Base-by-base conservation (phyloP, 2,329 filamentous ascomycete species). In the Penicillium hordei region DNA sequence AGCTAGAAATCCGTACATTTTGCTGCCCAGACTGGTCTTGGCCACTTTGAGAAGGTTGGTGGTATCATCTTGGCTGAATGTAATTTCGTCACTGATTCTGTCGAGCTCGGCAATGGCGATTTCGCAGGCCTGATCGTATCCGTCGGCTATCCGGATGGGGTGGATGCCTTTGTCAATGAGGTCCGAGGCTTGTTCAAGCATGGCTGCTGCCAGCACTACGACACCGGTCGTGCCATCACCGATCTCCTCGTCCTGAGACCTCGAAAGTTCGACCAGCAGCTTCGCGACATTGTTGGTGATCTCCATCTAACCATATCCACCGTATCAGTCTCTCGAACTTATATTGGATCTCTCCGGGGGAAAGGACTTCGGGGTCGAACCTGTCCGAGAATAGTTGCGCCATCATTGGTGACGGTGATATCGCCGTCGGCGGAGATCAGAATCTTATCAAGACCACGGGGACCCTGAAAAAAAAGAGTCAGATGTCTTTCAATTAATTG, bases 111-210 rank as follows among this genome's bases (percentile, higher is more conserved):
- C 87, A 55, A 97, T 90, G 43, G 94, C 94, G 68, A 97, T 93
- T 76, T 99, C 95, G 74, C 95, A 99, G 57, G 94, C 94, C 71
- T 96, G 88, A 75, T 99, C 94, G 79, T 96, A 99, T 52, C 94
- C 94, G 77, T 99, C 94, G 65, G 95, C 95, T 79, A 99, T 97
- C 68, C 95, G 85, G 75, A 99, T 99, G 61, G 94, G 94, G 79
- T 99, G 94, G 70, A 99, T 99, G 74, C 94, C 95, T 85, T 99
- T 99, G 84, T 99, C 95, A 76, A 99, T 97, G 68, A 99, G 86
- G 75, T 97, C 94, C 62, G 93, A 91, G 19, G 94, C 94, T 80
- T 97, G 93, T 79, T 99, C 95, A 60, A 99, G 83, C 64, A 99
- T 86, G 61, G 94, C 93, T 64, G 93, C 94, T 15, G 94, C 94